These are phyloP conservation scores for Hyaloscypha variabilis DNA, from an alignment of 495 filamentous ascomycete genomes.

Conservation along the genomic window DNA sequence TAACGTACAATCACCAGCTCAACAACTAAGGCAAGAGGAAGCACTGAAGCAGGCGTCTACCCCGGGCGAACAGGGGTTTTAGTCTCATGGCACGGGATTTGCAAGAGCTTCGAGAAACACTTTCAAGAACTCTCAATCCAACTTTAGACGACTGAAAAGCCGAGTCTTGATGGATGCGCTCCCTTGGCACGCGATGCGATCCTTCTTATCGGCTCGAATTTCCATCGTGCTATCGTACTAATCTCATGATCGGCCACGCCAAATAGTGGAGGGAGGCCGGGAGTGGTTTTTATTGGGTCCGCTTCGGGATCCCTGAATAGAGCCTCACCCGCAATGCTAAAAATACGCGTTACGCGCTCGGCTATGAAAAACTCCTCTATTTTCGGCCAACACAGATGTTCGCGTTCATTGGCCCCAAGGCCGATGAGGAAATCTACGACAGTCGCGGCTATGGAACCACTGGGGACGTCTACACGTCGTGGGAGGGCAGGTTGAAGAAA, in stretches of 20 bases:
- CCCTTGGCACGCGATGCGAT: not conserved
- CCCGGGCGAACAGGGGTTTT: too few relatives aligned
- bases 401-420: not conserved
- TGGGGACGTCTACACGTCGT: not conserved
- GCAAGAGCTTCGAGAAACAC: not conserved
- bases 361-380: not conserved
- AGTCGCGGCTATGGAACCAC: not conserved
- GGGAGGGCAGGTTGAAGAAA: not conserved
- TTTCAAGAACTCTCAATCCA: not conserved
- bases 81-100: not conserved
- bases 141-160: not conserved
- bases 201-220: not conserved
- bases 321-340: not conserved
- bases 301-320: not conserved
- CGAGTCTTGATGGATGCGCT: not conserved
- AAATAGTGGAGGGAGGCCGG: not conserved
- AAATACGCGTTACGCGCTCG: not conserved
- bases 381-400: not conserved
- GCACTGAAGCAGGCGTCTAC: too few relatives aligned
- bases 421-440: not conserved
- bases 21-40: too few relatives aligned
- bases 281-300: not conserved
- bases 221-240: too few relatives aligned
- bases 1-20: too few relatives aligned
- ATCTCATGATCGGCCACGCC: not conserved